A percentile compares a stretch with the other conserved stretches of the same genome.
Evolutionary conservation across 129 eudicot genomes (phyloP).

Genomic region (Ambrosia artemisiifolia): DNA sequence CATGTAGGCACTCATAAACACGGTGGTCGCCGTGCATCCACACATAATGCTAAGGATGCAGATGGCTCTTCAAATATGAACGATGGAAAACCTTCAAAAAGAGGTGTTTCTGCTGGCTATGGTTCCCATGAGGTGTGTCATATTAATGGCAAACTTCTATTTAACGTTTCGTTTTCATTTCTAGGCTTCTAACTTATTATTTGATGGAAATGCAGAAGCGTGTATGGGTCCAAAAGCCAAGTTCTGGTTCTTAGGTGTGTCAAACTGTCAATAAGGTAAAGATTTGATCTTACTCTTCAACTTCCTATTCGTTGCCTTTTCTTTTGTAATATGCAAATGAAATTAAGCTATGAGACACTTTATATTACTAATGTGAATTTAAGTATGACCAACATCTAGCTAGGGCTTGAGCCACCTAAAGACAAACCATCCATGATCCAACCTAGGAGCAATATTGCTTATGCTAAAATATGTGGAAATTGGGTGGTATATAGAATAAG

Average conservation of each 20-base stretch:
- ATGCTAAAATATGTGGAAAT: not conserved
- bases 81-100: constrained; percentile 61
- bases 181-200: constrained; percentile 4
- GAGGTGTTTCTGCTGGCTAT: constrained; percentile 60
- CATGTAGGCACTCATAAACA: constrained; percentile 57
- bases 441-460: not conserved
- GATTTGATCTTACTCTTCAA: constrained; percentile 16
- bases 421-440: not conserved
- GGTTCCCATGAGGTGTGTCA: constrained; percentile 65
- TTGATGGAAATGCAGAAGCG: constrained; percentile 59
- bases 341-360: constrained; percentile 11
- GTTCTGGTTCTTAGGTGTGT: constrained; percentile 66
- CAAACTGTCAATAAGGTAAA: constrained; percentile 57
- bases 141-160: not conserved
- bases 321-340: constrained; percentile 4
- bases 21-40: constrained; percentile 63
- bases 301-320: not conserved
- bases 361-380: not conserved
- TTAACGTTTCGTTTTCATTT: not conserved
- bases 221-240: constrained; percentile 96
- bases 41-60: constrained; percentile 45
- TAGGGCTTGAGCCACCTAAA: not conserved
- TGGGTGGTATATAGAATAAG: not conserved
- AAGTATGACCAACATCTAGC: not conserved
- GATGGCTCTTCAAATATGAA: constrained; percentile 45